Evolutionary conservation across 1,284 basidiomycete genomes (phyloP).

Genomic region (Ganoderma meredithae): DNA sequence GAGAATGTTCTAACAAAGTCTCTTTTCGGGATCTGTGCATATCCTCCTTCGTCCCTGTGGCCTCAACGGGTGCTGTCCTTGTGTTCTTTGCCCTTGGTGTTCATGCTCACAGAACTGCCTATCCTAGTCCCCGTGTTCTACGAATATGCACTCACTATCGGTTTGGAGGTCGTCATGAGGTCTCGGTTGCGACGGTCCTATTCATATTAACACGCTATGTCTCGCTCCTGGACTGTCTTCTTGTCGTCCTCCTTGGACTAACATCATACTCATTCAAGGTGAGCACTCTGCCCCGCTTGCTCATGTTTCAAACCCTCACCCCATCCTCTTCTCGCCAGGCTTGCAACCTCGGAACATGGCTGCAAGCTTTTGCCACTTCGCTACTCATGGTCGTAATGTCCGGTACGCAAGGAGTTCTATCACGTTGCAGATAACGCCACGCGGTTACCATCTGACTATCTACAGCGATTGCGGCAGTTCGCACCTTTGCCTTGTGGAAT

Average conservation of each 20-base stretch:
- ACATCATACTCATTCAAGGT: slow-evolving; percentile 15
- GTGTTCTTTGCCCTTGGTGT: no score
- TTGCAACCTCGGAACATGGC: slow-evolving; percentile 21
- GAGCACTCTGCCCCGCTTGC: background rate
- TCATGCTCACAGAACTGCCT: background rate
- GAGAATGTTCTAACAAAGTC: background rate
- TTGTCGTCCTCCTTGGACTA: slow-evolving; percentile 19
- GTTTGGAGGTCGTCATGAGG: slow-evolving; percentile 20
- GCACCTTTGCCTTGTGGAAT: slow-evolving; percentile 31
- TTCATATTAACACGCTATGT: slow-evolving; percentile 31
- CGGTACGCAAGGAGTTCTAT: slow-evolving; percentile 11
- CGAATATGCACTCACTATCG: slow-evolving; percentile 28
- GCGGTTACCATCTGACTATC: no score
- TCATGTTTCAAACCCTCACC: background rate
- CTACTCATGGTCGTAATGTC: slow-evolving; percentile 25
- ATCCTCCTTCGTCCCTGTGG: slow-evolving; percentile 4
- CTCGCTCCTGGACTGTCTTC: slow-evolving; percentile 24
- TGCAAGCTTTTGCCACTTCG: slow-evolving; percentile 22
- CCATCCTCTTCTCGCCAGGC: slow-evolving; percentile 1
- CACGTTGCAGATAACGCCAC: background rate
- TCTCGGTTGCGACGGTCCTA: slow-evolving; percentile 21
- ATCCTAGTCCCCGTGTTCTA: slow-evolving; percentile 24
- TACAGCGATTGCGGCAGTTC: slow-evolving; percentile 13
- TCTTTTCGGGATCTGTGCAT: background rate
- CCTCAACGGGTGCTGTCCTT: background rate